Conservation (phyloP, 2,329 filamentous ascomycete genomes). For the Pseudopithomyces chartarum region DNA sequence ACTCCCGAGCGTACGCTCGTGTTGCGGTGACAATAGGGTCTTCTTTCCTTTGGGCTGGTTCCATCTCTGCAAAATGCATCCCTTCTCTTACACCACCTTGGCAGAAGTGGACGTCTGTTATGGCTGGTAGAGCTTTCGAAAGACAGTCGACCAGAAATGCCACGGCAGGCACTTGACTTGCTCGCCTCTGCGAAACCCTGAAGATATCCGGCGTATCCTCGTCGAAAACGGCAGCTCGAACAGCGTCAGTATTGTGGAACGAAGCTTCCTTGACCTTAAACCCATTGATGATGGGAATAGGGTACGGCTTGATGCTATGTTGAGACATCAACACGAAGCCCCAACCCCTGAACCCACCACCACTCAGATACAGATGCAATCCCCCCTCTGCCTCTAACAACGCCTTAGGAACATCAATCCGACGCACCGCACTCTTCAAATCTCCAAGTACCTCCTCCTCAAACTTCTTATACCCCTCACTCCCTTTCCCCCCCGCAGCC, state of each 20-base stretch:
- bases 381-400: constrained; percentile 48
- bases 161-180: constrained; percentile 83
- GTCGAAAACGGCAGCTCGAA: constrained; percentile 48
- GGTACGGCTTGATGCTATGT: constrained; percentile 76
- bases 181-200: constrained; percentile 79
- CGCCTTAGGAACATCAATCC: constrained; percentile 61
- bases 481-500: constrained; percentile 39
- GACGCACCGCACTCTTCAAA: constrained; percentile 65
- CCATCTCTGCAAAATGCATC: constrained; percentile 73
- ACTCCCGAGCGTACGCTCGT: constrained; percentile 54
- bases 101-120: constrained; percentile 77
- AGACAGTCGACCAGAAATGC: constrained; percentile 79
- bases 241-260: constrained; percentile 62
- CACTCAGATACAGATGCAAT: constrained; percentile 77
- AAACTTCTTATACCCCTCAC: constrained; percentile 53
- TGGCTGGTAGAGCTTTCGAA: constrained; percentile 68
- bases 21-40: constrained; percentile 71
- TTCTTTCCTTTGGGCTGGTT: constrained; percentile 61
- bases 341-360: constrained; percentile 89
- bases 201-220: constrained; percentile 55
- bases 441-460: constrained; percentile 60
- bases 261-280: constrained; percentile 68
- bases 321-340: constrained; percentile 86
- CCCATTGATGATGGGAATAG: constrained; percentile 80
- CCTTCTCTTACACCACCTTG: constrained; percentile 88